Percentiles rank a stretch among this genome's conserved stretches.
Evolutionary conservation across 2,329 filamentous ascomycete genomes (phyloP).

Genomic region (Pseudonectria buxi): DNA sequence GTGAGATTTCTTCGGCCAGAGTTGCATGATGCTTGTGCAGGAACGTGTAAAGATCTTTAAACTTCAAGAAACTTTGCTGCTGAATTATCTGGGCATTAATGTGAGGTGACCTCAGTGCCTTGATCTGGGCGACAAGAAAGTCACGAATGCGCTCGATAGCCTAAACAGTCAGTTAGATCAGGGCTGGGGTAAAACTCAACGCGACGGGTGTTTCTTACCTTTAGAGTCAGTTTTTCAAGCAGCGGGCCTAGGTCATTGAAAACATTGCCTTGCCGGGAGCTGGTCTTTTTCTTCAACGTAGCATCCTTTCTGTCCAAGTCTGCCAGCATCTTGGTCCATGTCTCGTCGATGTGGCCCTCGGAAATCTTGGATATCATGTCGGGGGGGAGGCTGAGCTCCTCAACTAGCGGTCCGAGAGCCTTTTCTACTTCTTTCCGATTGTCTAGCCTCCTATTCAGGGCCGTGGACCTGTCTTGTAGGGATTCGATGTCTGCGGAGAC

Average conservation of each 20-base stretch:
- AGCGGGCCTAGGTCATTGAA: conserved; percentile 78
- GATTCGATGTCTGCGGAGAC: conserved; percentile 96
- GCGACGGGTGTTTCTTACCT: conserved; percentile 41
- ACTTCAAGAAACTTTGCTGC: conserved; percentile 81
- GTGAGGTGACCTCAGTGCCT: conserved; percentile 84
- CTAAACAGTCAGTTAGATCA: conserved; percentile 30
- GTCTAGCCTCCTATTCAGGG: conserved; percentile 76
- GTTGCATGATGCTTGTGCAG: conserved; percentile 72
- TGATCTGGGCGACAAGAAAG: conserved; percentile 90
- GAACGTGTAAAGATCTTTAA: conserved; percentile 83
- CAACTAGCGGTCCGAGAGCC: conserved; percentile 77
- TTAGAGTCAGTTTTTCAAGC: conserved; percentile 74
- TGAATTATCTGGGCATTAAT: conserved; percentile 98
- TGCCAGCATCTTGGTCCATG: conserved; percentile 74
- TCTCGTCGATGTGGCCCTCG: conserved; percentile 83
- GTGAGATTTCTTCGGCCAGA: conserved; percentile 83
- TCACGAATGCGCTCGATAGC: conserved; percentile 92
- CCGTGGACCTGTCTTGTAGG: conserved; percentile 76
- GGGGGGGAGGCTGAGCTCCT: conserved; percentile 85
- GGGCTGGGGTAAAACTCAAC: not conserved
- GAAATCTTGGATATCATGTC: conserved; percentile 76
- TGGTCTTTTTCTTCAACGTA: conserved; percentile 61
- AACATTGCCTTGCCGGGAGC: conserved; percentile 62
- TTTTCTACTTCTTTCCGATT: conserved; percentile 88
- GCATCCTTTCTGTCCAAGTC: conserved; percentile 76